Percentiles rank a stretch among this genome's conserved stretches.
Conservation (phyloP, 148 eudicot species). For the Vaccinium macrocarpon region DNA sequence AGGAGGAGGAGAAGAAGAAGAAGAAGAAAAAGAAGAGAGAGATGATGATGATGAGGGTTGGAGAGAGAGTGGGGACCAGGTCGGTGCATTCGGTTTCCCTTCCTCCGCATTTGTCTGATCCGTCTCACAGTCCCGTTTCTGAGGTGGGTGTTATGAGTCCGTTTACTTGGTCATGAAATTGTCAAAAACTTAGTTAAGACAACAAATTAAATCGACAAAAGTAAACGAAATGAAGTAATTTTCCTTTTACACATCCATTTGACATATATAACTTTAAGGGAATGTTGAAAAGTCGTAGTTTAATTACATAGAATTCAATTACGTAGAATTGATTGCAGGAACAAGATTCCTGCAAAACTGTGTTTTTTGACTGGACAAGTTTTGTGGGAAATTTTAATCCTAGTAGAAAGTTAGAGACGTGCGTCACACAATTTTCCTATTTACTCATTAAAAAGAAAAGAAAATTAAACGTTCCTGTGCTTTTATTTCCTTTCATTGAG, state of each 20-base stretch:
- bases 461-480: not conserved
- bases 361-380: not conserved
- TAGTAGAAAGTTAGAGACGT: not conserved
- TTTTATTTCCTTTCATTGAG: no score
- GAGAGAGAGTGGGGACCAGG: constrained; percentile 38
- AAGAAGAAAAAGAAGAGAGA: constrained; percentile 14
- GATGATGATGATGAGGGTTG: constrained; percentile 20
- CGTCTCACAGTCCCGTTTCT: constrained; percentile 86
- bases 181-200: not conserved
- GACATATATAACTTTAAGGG: not conserved
- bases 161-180: no score
- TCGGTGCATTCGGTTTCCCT: constrained; percentile 38
- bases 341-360: not conserved
- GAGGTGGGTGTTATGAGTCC: constrained; percentile 45
- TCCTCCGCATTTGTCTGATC: constrained; percentile 95
- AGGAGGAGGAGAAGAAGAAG: constrained; percentile 9
- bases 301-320: not conserved
- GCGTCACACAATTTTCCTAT: not conserved
- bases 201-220: not conserved
- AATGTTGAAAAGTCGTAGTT: not conserved
- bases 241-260: not conserved
- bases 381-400: not conserved
- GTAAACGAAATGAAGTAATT: not conserved
- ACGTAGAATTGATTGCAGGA: not conserved
- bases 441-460: not conserved